Evolutionary conservation across 2,329 filamentous ascomycete species (phyloP).

Genomic region (Hymenoscyphus scutula): DNA sequence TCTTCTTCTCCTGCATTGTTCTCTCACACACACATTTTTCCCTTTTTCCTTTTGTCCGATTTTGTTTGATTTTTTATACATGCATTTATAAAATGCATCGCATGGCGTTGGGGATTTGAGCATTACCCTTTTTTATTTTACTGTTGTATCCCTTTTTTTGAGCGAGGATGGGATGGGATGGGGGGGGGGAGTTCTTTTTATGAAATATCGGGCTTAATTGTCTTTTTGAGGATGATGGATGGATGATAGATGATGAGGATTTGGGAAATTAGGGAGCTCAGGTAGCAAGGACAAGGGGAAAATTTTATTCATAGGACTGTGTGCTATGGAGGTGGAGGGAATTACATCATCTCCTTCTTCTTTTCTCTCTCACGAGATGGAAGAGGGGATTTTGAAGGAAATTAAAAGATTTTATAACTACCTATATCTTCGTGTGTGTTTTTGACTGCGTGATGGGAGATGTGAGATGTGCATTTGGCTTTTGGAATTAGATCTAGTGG

Average conservation of each 20-base stretch:
- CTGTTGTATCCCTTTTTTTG: not conserved
- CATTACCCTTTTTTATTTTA: not conserved
- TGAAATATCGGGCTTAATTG: not conserved
- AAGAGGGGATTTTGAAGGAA: too few relatives aligned
- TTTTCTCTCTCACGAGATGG: too few relatives aligned
- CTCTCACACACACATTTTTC: not conserved
- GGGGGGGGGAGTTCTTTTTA: not conserved
- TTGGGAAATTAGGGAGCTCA: not conserved
- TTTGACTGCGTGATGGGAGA: too few relatives aligned
- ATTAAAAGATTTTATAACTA: too few relatives aligned
- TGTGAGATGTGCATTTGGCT: too few relatives aligned
- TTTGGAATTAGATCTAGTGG: too few relatives aligned
- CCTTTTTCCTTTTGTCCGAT: not conserved
- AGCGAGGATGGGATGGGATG: not conserved
- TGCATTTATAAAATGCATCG: slow-evolving; percentile 11
- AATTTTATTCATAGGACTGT: too few relatives aligned
- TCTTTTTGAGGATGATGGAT: not conserved
- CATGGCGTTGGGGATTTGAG: slow-evolving; percentile 16
- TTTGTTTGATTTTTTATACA: not conserved
- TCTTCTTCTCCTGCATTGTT: not conserved
- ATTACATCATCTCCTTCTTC: too few relatives aligned
- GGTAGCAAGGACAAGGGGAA: too few relatives aligned
- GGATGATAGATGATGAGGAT: too few relatives aligned
- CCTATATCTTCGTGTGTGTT: too few relatives aligned
- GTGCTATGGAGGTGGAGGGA: too few relatives aligned